Percentiles rank a stretch among this genome's conserved stretches.
These are phyloP conservation scores for Syzygium aromaticum DNA, from an alignment of 345 rosid species.

Conservation along the genomic window DNA sequence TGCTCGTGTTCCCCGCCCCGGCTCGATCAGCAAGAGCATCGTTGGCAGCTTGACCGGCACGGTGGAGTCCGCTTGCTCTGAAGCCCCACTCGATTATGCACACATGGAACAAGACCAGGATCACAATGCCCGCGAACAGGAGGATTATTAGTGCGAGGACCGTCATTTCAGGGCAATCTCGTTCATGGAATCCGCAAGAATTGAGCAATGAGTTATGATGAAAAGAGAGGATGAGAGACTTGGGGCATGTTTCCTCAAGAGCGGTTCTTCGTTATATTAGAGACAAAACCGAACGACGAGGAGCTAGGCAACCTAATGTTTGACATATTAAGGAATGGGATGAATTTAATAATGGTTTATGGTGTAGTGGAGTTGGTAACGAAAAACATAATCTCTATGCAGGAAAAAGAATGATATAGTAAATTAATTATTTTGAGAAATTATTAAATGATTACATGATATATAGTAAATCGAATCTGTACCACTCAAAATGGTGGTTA, in stretches of 20 bases:
- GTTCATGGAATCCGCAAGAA: background rate
- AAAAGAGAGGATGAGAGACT: background rate
- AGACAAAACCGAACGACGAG: background rate
- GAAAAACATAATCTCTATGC: background rate
- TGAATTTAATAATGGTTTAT: background rate
- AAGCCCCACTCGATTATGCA: slow-evolving; percentile 31
- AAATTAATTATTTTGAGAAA: background rate
- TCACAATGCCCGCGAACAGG: slow-evolving; percentile 28
- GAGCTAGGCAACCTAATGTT: background rate
- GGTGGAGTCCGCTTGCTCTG: slow-evolving; percentile 4
- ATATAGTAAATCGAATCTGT: background rate
- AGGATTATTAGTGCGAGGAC: slow-evolving; percentile 22
- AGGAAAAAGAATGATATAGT: background rate
- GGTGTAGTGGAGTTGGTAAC: background rate
- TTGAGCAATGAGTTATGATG: background rate
- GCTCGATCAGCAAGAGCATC: background rate
- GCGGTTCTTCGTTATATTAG: background rate
- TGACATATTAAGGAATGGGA: background rate
- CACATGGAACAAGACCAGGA: slow-evolving; percentile 28
- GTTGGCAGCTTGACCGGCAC: background rate
- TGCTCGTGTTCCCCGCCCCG: slow-evolving; percentile 1
- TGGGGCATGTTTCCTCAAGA: background rate
- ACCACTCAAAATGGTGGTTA: background rate
- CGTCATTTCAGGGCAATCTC: slow-evolving; percentile 3
- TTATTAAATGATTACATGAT: background rate